These are phyloP conservation scores for Teunomyces lycoperdinae DNA, from an alignment of 805 yeast species.

Conservation along the genomic window DNA sequence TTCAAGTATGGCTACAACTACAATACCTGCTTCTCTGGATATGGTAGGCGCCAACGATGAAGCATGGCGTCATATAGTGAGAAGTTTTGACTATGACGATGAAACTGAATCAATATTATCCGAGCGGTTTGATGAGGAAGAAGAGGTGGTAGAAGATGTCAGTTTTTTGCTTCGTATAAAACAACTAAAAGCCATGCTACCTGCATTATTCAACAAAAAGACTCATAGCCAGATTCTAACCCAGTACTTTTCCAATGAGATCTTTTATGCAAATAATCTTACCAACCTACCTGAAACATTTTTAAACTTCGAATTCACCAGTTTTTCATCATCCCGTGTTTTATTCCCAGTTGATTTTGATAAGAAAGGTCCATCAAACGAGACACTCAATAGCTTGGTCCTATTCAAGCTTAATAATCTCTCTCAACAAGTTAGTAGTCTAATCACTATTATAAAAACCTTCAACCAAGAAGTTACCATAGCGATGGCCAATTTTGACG, in stretches of 20 bases:
- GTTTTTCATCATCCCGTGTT: constrained; percentile 4
- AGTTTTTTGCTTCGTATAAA: neutral
- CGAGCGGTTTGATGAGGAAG: neutral
- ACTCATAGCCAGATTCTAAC: neutral
- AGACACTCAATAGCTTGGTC: constrained; percentile 1
- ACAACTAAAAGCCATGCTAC: constrained; percentile 6
- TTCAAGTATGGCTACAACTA: neutral
- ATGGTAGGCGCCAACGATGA: neutral
- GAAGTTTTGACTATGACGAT: neutral
- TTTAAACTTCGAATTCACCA: constrained; percentile 7
- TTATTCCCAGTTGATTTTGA: constrained; percentile 4
- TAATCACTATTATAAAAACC: constrained; percentile 5
- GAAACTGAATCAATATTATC: constrained; percentile 1
- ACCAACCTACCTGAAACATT: constrained; percentile 10
- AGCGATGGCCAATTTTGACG: neutral
- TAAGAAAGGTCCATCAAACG: constrained; percentile 1
- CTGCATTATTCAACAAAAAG: constrained; percentile 5
- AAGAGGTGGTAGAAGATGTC: neutral
- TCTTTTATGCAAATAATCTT: constrained; percentile 13
- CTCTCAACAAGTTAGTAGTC: constrained; percentile 3
- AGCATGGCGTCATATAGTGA: neutral
- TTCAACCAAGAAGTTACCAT: constrained; percentile 8
- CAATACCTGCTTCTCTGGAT: neutral
- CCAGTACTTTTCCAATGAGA: constrained; percentile 14
- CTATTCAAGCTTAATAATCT: constrained; percentile 7